These are phyloP conservation scores for Lipomyces japonicus DNA, from an alignment of 805 yeast species.

Conservation along the genomic window DNA sequence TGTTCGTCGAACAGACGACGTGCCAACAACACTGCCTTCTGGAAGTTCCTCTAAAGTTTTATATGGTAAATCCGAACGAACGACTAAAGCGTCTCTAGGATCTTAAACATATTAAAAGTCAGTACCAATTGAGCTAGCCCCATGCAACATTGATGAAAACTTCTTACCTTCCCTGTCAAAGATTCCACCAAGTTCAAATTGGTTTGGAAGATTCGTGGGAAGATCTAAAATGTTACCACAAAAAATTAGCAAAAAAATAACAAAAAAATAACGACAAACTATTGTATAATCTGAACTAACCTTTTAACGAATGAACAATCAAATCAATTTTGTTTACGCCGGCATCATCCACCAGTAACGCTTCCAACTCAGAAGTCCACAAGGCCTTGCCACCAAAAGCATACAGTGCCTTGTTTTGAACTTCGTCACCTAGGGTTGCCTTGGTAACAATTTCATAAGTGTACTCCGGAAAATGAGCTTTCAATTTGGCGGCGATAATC, in stretches of 20 bases:
- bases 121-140: neutral
- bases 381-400: conserved; percentile 93
- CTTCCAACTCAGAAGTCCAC: conserved; percentile 95
- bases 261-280: neutral
- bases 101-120: conserved; percentile 41
- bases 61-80: conserved; percentile 64
- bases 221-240: conserved; percentile 31
- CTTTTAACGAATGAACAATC: conserved; percentile 91
- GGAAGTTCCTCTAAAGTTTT: conserved; percentile 71
- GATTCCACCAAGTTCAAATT: conserved; percentile 84
- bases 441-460: conserved; percentile 75
- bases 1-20: conserved; percentile 89
- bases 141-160: neutral
- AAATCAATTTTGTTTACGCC: conserved; percentile 70
- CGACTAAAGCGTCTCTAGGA: conserved; percentile 80
- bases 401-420: conserved; percentile 78
- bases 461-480: conserved; percentile 57
- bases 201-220: conserved; percentile 88
- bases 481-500: conserved; percentile 60
- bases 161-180: conserved; percentile 56
- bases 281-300: conserved; percentile 42
- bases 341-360: conserved; percentile 54
- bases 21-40: conserved; percentile 81
- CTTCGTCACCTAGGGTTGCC: conserved; percentile 86
- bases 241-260: neutral